Evolutionary conservation across 2,329 filamentous ascomycete genomes (phyloP), one percentile per base, ranked within the genome.

Genomic region (Trichophyton schoenleinii): DNA sequence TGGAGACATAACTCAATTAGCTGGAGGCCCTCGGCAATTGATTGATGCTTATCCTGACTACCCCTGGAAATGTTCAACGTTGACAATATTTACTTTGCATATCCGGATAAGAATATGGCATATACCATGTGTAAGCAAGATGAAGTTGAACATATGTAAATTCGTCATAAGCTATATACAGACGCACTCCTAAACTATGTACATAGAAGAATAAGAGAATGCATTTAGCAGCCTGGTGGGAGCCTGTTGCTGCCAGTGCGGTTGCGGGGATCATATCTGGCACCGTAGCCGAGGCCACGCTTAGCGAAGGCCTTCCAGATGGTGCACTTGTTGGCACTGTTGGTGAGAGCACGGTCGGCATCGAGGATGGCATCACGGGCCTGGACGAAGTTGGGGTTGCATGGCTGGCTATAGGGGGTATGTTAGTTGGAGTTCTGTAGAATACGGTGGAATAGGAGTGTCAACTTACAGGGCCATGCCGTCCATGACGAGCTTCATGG

Each of bases 341-440:
- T 36, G 15, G 62, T 64, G 34, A 60, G 58, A 22, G 60, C 60
- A 58, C 59, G 36, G 57, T 64, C 63, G 34, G 63, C 61, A 57
- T 64, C 60, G 22, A 64, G 4, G 59, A 64, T 64, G 49, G 61
- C 63, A 60, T 63, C 61, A 61, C 63, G 58, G 22, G 61, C 61
- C 58, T 64, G 61, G 55, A 64, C 61, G 49, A 64, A 64, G 63
- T 64, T 62, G 31, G 63, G 63, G 49, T 61, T 64, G 63, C 63
- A 63, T 22, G 63, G 62, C 28, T 49, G 36, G n/a, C 62, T 63
- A 58, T 15, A 58, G 13, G 20, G 34, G 34, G 13, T 15, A 58
- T 20, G 6, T 58, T 58, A 42, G 38, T 11, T 41, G 7, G n/a
- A 9, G 2, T 42, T 22, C 5, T 6, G 11, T 5, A 20, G 5